A percentile compares a stretch with the other conserved stretches of the same genome.
Evolutionary conservation across 306 rosid species (phyloP).

Genomic region (Luffa aegyptiaca): DNA sequence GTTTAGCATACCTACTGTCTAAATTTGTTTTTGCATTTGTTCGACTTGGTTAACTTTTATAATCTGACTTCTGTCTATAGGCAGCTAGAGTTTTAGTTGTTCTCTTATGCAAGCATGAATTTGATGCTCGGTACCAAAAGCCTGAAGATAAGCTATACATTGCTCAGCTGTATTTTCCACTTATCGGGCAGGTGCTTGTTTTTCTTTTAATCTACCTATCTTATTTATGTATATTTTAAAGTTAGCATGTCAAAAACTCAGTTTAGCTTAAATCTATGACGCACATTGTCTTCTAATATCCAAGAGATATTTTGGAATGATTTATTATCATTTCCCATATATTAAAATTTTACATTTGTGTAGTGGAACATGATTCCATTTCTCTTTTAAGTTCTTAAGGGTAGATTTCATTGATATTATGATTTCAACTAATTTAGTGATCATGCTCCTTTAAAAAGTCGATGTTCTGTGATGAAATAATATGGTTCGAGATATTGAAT

Average conservation of each 20-base stretch:
- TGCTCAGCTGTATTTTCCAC: conserved; percentile 95
- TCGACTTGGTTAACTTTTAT: background rate
- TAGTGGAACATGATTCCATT: background rate
- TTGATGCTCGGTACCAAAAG: conserved; percentile 97
- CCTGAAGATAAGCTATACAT: conserved; percentile 93
- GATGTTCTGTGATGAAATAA: background rate
- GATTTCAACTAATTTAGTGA: background rate
- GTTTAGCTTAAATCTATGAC: background rate
- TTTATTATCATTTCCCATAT: background rate
- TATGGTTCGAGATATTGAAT: background rate
- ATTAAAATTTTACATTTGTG: background rate
- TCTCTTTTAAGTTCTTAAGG: background rate
- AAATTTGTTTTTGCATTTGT: background rate
- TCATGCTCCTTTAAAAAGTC: background rate
- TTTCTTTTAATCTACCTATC: background rate
- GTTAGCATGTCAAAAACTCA: background rate
- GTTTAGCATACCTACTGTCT: background rate
- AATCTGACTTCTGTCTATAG: conserved; percentile 27
- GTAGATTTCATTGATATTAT: background rate
- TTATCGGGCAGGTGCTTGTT: conserved; percentile 72
- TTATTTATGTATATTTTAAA: background rate
- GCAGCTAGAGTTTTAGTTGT: conserved; percentile 94
- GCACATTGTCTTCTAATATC: background rate
- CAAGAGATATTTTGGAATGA: background rate
- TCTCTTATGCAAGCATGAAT: conserved; percentile 94